These are phyloP conservation scores for Mucor racemosus DNA, from an alignment of 371 early-diverging fungal species.

Conservation along the genomic window DNA sequence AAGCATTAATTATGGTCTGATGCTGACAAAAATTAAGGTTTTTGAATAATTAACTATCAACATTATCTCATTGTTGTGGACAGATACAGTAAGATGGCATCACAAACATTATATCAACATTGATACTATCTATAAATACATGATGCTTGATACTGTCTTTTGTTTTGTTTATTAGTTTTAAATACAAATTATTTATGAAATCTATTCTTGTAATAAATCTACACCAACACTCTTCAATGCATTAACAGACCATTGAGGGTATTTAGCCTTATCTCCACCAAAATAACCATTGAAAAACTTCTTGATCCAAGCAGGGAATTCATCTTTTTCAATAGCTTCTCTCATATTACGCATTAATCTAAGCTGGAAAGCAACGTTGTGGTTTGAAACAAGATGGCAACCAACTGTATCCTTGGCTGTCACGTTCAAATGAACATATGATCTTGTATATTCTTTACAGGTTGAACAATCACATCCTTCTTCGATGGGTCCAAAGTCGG, in stretches of 20 bases:
- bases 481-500: conserved; percentile 82
- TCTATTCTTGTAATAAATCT: conserved; percentile 48
- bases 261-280: conserved; percentile 56
- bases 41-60: no score
- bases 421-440: conserved; percentile 70
- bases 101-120: no score
- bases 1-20: no score
- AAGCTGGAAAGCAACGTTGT: conserved; percentile 93
- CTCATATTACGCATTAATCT: conserved; percentile 86
- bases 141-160: no score
- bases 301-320: conserved; percentile 82
- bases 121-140: no score
- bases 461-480: conserved; percentile 86
- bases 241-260: conserved; percentile 89
- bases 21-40: no score
- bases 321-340: conserved; percentile 74
- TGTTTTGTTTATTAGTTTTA: not conserved
- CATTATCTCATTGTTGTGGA: no score
- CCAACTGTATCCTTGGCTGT: conserved; percentile 87
- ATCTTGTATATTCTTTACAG: conserved; percentile 83
- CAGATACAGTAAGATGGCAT: no score
- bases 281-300: conserved; percentile 77
- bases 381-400: conserved; percentile 87
- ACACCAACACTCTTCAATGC: conserved; percentile 82
- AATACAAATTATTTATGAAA: not conserved